phyloP scores from a whole-genome alignment of 768 basidiomycete species.

The Termitomyces sp. region DNA sequence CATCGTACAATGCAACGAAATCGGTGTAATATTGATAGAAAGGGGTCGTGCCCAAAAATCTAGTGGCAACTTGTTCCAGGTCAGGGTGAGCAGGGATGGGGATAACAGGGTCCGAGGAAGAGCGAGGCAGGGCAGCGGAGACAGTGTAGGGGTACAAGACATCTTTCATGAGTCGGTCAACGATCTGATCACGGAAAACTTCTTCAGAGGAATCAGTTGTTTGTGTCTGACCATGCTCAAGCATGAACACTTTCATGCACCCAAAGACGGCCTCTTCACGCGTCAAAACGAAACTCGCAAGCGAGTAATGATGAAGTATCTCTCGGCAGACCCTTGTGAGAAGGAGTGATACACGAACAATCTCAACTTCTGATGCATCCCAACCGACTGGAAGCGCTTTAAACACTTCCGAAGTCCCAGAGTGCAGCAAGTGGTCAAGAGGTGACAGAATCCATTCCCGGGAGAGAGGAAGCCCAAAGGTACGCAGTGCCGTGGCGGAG shows the following conservation, averaged over 20 bases:
- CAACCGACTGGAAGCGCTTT: slow-evolving; percentile 60
- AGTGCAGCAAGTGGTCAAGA: slow-evolving; percentile 75
- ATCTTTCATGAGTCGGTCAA: slow-evolving; percentile 52
- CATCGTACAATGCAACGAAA: slow-evolving; percentile 84
- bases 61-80: slow-evolving; percentile 50
- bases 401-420: slow-evolving; percentile 67
- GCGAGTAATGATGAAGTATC: slow-evolving; percentile 35
- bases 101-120: slow-evolving; percentile 13
- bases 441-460: slow-evolving; percentile 68
- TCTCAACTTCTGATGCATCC: slow-evolving; percentile 75
- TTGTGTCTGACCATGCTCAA: slow-evolving; percentile 76
- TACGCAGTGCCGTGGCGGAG: slow-evolving; percentile 17
- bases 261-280: slow-evolving; percentile 61
- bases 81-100: slow-evolving; percentile 15
- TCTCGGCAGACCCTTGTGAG: slow-evolving; percentile 49
- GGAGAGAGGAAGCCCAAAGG: slow-evolving; percentile 40
- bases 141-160: slow-evolving; percentile 53
- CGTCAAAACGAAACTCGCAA: slow-evolving; percentile 36
- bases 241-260: slow-evolving; percentile 94
- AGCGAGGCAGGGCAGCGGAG: slow-evolving; percentile 13
- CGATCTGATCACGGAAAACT: slow-evolving; percentile 73
- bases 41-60: slow-evolving; percentile 67
- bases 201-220: slow-evolving; percentile 45
- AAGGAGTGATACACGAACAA: slow-evolving; percentile 64
- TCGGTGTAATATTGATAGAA: slow-evolving; percentile 96